A percentile compares a stretch with the other conserved stretches of the same genome.
Conservation (phyloP, 139 green algal species). For the Mesotaenium endlicherianum region DNA sequence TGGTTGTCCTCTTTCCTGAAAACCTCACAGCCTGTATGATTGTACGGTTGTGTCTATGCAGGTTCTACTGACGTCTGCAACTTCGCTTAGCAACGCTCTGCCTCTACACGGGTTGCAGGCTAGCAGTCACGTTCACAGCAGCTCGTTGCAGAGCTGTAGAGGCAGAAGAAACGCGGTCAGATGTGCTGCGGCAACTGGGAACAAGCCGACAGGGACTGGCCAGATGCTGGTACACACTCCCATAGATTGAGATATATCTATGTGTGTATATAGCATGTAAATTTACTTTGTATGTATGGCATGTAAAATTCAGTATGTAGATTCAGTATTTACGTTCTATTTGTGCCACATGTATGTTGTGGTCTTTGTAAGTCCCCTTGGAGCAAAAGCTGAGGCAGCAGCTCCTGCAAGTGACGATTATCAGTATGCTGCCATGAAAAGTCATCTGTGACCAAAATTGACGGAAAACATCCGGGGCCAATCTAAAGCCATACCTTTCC, state of each 20-base stretch:
- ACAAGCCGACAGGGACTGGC: neutral
- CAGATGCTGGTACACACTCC: constrained; percentile 6
- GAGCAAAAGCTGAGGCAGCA: no score
- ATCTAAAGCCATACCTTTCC: no score
- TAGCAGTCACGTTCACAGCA: no score
- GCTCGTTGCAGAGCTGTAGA: no score
- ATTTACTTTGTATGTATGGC: neutral
- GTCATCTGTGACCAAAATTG: neutral
- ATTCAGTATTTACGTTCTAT: neutral
- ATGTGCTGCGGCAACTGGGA: constrained; percentile 5
- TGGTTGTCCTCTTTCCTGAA: no score
- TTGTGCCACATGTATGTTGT: neutral
- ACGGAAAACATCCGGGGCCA: neutral
- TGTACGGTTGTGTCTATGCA: no score
- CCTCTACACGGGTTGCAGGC: no score
- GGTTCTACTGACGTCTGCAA: no score
- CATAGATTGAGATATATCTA: neutral
- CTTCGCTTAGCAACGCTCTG: no score
- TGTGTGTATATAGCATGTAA: neutral
- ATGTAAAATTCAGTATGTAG: neutral
- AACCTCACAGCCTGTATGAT: no score
- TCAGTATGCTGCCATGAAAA: neutral
- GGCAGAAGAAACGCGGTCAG: no score
- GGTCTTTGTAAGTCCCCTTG: neutral
- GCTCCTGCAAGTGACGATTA: no score